phyloP scores from a whole-genome alignment of 768 basidiomycete species.

The Mycena alexandri region DNA sequence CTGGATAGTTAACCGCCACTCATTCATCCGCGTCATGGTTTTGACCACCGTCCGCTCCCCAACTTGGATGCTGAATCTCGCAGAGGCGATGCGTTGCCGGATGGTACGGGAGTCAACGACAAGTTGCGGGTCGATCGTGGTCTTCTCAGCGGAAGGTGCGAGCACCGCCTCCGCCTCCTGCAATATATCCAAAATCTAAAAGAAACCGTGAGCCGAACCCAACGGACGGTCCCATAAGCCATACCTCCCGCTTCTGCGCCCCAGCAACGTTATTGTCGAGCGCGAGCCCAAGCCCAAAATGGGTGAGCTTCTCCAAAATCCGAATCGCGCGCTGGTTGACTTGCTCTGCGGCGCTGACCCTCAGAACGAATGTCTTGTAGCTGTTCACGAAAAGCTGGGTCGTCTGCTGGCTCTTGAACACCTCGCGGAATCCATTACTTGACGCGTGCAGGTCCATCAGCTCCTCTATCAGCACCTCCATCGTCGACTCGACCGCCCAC shows the following conservation, averaged over 20 bases:
- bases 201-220: background rate
- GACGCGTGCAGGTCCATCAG: slow-evolving; percentile 77
- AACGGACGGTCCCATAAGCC: slow-evolving; percentile 20
- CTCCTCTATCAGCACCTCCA: slow-evolving; percentile 76
- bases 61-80: slow-evolving; percentile 71
- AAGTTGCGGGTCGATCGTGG: slow-evolving; percentile 65
- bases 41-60: slow-evolving; percentile 75
- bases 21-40: slow-evolving; percentile 70
- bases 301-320: slow-evolving; percentile 77
- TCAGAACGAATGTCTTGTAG: slow-evolving; percentile 67
- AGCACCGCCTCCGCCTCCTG: slow-evolving; percentile 66
- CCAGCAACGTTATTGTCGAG: slow-evolving; percentile 72
- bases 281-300: slow-evolving; percentile 77
- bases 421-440: slow-evolving; percentile 73
- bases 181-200: slow-evolving; percentile 70
- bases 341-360: slow-evolving; percentile 51
- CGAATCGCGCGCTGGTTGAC: slow-evolving; percentile 62
- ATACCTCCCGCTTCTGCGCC: slow-evolving; percentile 81
- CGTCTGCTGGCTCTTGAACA: slow-evolving; percentile 79
- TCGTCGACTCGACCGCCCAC: slow-evolving; percentile 50
- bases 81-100: slow-evolving; percentile 65
- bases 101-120: slow-evolving; percentile 66
- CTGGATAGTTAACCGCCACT: slow-evolving; percentile 81
- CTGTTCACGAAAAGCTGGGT: slow-evolving; percentile 77
- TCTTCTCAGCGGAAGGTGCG: slow-evolving; percentile 61